Conservation (phyloP, 352 stramenopile species). For the Hyaloperonospora brassicae region DNA sequence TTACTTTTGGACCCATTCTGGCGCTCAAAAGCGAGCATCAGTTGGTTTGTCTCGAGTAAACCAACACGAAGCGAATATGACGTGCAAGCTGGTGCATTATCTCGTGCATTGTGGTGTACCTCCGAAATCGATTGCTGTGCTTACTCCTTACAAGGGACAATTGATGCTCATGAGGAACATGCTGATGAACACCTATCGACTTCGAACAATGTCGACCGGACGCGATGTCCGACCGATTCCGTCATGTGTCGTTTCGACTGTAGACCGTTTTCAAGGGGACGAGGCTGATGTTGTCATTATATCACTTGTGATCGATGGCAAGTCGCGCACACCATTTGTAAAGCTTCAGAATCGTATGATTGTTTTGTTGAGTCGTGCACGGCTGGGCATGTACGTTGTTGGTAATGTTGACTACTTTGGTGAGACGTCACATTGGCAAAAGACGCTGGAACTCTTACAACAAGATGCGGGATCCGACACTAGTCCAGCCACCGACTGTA, state of each 20-base stretch:
- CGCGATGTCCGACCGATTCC: conserved; percentile 20
- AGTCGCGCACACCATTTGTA: conserved; percentile 82
- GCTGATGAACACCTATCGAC: conserved; percentile 38
- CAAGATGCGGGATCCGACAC: conserved; percentile 39
- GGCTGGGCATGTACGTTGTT: conserved; percentile 80
- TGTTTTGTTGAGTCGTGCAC: conserved; percentile 77
- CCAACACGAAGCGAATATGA: conserved; percentile 65
- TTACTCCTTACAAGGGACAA: conserved; percentile 88
- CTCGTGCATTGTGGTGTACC: conserved; percentile 69
- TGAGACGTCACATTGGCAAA: conserved; percentile 65
- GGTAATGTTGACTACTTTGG: conserved; percentile 80
- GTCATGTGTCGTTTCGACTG: conserved; percentile 67
- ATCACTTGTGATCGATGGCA: conserved; percentile 84
- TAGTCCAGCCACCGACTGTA: conserved; percentile 17
- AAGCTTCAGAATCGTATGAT: conserved; percentile 87
- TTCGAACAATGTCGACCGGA: conserved; percentile 24
- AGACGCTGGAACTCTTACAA: conserved; percentile 53
- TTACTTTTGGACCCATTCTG: conserved; percentile 81
- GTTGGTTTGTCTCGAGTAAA: conserved; percentile 79
- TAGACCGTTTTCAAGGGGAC: conserved; percentile 87
- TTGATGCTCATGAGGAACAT: conserved; percentile 78
- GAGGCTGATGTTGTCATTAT: conserved; percentile 85
- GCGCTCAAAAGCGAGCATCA: conserved; percentile 43
- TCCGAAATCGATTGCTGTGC: conserved; percentile 63
- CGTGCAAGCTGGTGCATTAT: conserved; percentile 66